Conservation (phyloP, 768 basidiomycete genomes). For the Crepidotus variabilis region DNA sequence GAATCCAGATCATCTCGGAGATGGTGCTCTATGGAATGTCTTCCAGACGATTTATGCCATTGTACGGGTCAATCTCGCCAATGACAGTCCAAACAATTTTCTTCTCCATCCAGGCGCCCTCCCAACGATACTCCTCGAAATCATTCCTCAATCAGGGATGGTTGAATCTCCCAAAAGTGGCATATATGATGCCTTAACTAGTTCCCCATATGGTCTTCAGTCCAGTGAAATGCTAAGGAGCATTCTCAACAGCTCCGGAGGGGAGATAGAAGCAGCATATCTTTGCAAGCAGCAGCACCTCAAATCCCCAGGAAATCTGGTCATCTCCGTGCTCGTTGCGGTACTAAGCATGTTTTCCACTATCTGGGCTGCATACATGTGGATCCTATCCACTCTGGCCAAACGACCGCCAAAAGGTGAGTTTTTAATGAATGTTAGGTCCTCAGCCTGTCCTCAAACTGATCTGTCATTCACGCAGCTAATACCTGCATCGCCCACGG, state of each 20-base stretch:
- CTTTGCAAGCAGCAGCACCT: slow-evolving; percentile 14
- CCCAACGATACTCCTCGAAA: background rate
- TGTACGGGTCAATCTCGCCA: slow-evolving; percentile 21
- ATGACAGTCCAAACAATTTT: slow-evolving; percentile 20
- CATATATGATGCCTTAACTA: background rate
- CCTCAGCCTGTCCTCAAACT: no score
- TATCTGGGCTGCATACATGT: slow-evolving; percentile 15
- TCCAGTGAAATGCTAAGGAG: background rate
- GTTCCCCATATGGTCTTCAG: background rate
- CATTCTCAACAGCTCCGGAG: slow-evolving; percentile 9
- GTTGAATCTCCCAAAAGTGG: background rate
- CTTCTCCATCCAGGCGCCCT: slow-evolving; percentile 11
- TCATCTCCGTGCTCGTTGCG: slow-evolving; percentile 18
- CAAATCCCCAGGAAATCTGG: slow-evolving; percentile 8
- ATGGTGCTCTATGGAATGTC: slow-evolving; percentile 16
- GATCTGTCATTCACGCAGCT: no score
- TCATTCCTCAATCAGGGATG: background rate
- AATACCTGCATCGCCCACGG: no score
- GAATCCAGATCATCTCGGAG: no score
- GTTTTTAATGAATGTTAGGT: background rate
- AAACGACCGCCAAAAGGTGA: background rate
- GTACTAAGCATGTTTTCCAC: slow-evolving; percentile 18
- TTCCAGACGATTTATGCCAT: slow-evolving; percentile 18
- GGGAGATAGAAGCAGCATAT: slow-evolving; percentile 15
- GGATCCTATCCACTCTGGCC: background rate